Base-by-base conservation (phyloP, 2,329 filamentous ascomycete species). In the Penicillium palitans region DNA sequence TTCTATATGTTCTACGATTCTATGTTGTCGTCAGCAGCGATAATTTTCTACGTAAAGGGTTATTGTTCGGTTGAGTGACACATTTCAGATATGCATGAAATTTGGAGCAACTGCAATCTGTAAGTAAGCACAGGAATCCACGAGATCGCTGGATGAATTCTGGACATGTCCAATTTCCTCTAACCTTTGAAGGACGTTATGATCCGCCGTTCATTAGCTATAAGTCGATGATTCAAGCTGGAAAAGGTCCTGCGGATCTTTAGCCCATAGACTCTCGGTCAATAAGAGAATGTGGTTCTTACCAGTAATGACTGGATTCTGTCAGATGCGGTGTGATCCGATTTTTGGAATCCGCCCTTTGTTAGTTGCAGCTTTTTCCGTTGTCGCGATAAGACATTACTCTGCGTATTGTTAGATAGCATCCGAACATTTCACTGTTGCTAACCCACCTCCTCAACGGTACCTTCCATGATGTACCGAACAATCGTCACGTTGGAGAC, bases 391-490 rank as follows among this genome's bases (percentile, higher is more conserved):
- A 47, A 25, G 29, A 54, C 42, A 46, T 54, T 47, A 33, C 52
- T 54, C 52, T 54, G n/a, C 21, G 15, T 12, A 10, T 44, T 31
- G 15, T 54, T 54, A 54, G 42, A 54, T 45, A 10, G 12, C 8
- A 44, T 15, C 15, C 31, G 15, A 25, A 12, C 10, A 35, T 25
- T 40, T 2, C 17, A 19, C 37, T 40, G n/a, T 40, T 40, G n/a
- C 17, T 19, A 19, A 47, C 52, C 19, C 10, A 55, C 52, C 42
- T 55, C 52, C 37, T 55, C 52, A 33, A 55, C 25, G 3, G 41
- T 55, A 25, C 42, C 31, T 47, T 55, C 41, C 52, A 55, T 55
- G 7, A 46, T 35, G 25, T 47, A 55, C 21, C 52, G 52, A 24
- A 55, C 25, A 40, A 55, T 47, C 4, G 19, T 39, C 27, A 58